A percentile compares a stretch with the other conserved stretches of the same genome.
Evolutionary conservation across 768 basidiomycete species (phyloP).

Genomic region (Suillus subaureus): DNA sequence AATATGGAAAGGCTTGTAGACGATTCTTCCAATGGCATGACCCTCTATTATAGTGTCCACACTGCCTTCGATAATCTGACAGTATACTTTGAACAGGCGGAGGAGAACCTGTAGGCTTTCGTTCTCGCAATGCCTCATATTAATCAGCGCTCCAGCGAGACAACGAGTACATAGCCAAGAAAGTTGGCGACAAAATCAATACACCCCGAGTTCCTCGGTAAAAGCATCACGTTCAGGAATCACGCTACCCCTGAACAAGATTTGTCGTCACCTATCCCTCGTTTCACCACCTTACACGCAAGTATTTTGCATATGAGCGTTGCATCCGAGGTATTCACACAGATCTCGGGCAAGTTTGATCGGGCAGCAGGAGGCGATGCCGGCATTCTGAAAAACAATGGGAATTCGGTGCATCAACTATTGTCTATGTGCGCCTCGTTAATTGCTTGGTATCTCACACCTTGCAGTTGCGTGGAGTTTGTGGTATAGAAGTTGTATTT

Average conservation of each 20-base stretch:
- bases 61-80: background rate
- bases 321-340: background rate
- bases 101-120: background rate
- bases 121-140: background rate
- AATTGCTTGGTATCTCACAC: background rate
- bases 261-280: too few species aligned
- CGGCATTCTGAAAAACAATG: background rate
- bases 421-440: background rate
- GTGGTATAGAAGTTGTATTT: too few species aligned
- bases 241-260: background rate
- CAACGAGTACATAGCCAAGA: background rate
- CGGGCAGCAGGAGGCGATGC: background rate
- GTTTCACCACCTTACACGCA: background rate
- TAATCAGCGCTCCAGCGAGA: background rate
- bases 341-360: background rate
- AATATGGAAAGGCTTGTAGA: background rate
- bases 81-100: background rate
- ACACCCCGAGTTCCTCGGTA: background rate
- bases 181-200: background rate
- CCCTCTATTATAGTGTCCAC: background rate
- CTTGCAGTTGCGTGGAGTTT: background rate
- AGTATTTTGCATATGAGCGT: background rate
- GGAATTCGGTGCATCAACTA: background rate
- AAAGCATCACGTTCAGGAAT: background rate
- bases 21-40: background rate